These are phyloP conservation scores for Nitzschia sp. DNA, from an alignment of 108 stramenopile species.

Conservation along the genomic window DNA sequence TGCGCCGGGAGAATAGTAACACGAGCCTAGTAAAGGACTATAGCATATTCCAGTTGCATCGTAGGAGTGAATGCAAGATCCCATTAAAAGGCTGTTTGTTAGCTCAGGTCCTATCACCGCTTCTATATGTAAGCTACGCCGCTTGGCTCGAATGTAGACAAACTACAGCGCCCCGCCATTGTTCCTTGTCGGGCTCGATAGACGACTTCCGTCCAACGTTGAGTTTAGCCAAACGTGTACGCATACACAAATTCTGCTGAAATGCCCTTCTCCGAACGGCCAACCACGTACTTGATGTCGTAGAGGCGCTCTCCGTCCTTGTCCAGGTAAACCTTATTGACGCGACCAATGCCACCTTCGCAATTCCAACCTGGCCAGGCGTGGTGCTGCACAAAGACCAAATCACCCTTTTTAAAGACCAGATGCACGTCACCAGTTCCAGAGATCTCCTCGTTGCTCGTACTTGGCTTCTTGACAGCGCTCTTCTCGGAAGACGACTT, in stretches of 20 bases:
- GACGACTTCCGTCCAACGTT: no score
- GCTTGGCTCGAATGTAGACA: no score
- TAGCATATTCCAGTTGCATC: no score
- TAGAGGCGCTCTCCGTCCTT: slow-evolving; percentile 14
- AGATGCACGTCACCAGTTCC: neutral
- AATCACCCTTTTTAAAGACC: slow-evolving; percentile 17
- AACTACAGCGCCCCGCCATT: no score
- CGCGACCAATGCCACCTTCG: slow-evolving; percentile 29
- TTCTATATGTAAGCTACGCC: no score
- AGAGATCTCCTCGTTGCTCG: neutral
- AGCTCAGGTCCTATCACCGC: no score
- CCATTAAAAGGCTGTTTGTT: no score
- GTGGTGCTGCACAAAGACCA: slow-evolving; percentile 31
- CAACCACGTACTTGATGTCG: slow-evolving; percentile 21
- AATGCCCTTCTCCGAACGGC: slow-evolving; percentile 16
- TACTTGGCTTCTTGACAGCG: neutral
- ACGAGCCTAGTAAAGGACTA: no score
- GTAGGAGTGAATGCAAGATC: no score
- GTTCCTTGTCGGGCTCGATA: no score
- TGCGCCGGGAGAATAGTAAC: no score
- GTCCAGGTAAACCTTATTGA: neutral
- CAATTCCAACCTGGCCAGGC: slow-evolving; percentile 31
- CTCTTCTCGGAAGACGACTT: neutral
- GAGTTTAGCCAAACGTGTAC: no score
- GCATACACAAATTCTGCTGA: slow-evolving; percentile 7